Conservation (phyloP, 139 green algal genomes). For the Ettlia oleoabundans region DNA sequence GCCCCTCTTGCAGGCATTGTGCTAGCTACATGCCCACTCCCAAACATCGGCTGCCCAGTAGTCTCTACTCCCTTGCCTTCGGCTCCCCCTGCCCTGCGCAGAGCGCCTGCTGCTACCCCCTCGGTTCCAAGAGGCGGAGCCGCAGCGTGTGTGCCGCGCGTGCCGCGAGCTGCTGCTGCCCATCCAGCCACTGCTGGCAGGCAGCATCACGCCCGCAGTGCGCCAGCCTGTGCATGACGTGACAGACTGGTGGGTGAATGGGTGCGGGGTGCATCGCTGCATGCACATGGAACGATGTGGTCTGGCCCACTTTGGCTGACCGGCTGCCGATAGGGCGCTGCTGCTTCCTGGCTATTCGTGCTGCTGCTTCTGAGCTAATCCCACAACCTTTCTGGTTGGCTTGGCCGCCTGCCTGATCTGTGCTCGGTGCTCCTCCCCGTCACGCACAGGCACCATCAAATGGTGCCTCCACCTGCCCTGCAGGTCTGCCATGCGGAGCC, state of each 20-base stretch:
- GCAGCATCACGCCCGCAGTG: slow-evolving; percentile 48
- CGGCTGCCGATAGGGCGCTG: too few species aligned
- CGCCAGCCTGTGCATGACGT: slow-evolving; percentile 76
- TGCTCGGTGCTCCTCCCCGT: too few species aligned
- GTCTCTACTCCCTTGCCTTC: neutral
- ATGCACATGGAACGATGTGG: too few species aligned
- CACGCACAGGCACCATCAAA: neutral
- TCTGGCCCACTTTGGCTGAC: too few species aligned
- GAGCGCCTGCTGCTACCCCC: slow-evolving; percentile 79
- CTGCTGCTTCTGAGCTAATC: too few species aligned
- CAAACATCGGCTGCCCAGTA: too few species aligned
- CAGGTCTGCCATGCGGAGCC: slow-evolving; percentile 45
- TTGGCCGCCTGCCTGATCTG: too few species aligned
- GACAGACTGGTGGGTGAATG: slow-evolving; percentile 54
- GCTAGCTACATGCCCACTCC: neutral
- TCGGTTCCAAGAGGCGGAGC: slow-evolving; percentile 66
- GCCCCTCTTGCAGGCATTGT: neutral
- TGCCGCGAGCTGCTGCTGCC: slow-evolving; percentile 70
- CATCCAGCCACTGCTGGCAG: slow-evolving; percentile 74
- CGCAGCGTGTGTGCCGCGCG: slow-evolving; percentile 71
- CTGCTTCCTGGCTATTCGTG: too few species aligned
- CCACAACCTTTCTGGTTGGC: too few species aligned
- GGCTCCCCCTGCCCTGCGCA: neutral
- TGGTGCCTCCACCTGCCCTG: neutral
- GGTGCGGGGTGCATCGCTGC: too few species aligned